Conservation (phyloP, 768 basidiomycete species). For the Leccinum uliginosum region DNA sequence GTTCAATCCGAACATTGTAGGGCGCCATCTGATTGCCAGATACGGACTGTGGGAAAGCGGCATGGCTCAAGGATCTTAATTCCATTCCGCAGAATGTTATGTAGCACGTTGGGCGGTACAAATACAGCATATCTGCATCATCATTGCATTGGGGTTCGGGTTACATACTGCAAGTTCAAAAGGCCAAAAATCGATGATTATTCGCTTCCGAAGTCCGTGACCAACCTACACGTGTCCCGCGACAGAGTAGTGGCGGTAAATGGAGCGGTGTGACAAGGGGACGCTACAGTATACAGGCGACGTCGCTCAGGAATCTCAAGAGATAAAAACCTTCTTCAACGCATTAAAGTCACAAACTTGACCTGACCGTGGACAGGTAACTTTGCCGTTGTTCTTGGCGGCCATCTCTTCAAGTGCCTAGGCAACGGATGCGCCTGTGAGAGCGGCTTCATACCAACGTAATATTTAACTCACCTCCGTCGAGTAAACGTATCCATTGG, state of each 20-base stretch:
- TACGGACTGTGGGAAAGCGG: conserved; percentile 14
- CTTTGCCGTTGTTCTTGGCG: conserved; percentile 65
- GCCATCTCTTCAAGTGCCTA: conserved; percentile 90
- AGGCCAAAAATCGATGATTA: conserved; percentile 9
- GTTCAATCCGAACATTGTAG: background rate
- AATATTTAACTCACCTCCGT: conserved; percentile 57
- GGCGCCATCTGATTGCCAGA: background rate
- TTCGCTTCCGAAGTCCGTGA: conserved; percentile 22
- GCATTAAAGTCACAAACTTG: conserved; percentile 57
- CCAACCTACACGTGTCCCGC: conserved; percentile 14
- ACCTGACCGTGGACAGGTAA: conserved; percentile 80
- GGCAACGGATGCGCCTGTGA: conserved; percentile 9
- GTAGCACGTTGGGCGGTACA: conserved; percentile 22
- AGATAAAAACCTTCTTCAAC: conserved; percentile 88
- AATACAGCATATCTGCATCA: conserved; percentile 7
- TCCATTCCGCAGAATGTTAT: conserved; percentile 14
- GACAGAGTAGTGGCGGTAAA: background rate
- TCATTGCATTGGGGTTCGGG: conserved; percentile 9
- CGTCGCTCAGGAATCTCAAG: conserved; percentile 38
- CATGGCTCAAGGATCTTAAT: conserved; percentile 20
- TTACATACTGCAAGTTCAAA: conserved; percentile 16
- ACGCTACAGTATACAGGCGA: background rate
- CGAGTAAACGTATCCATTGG: conserved; percentile 92
- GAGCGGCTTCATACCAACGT: conserved; percentile 3
- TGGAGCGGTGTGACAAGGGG: background rate